phyloP scores from a whole-genome alignment of 1,284 basidiomycete genomes.

The Anthracocystis walkeri region DNA sequence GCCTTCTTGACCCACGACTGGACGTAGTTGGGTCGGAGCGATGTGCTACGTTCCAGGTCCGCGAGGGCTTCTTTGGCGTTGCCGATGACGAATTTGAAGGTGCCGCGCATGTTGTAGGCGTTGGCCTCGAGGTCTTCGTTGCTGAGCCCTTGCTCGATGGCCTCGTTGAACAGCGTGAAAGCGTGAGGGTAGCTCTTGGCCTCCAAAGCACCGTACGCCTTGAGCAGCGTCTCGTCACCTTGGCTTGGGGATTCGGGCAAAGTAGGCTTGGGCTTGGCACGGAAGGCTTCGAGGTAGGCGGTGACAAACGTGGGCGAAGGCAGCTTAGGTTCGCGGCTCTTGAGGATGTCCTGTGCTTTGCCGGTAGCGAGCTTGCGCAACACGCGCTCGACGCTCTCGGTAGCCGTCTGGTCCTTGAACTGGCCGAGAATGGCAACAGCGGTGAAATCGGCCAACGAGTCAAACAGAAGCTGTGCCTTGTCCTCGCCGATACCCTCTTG shows the following conservation, averaged over 20 bases:
- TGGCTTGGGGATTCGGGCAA: slow-evolving; percentile 81
- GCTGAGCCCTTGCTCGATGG: slow-evolving; percentile 87
- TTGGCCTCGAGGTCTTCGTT: slow-evolving; percentile 80
- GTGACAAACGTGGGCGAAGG: slow-evolving; percentile 93
- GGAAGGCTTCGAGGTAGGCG: slow-evolving; percentile 97
- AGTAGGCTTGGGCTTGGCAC: slow-evolving; percentile 78
- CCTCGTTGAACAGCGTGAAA: slow-evolving; percentile 83
- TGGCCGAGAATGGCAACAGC: slow-evolving; percentile 93
- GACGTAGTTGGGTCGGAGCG: slow-evolving; percentile 80
- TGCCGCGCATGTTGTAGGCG: slow-evolving; percentile 92
- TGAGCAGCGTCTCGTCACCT: slow-evolving; percentile 85
- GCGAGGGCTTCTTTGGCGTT: slow-evolving; percentile 86
- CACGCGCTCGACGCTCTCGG: slow-evolving; percentile 88
- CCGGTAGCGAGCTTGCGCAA: slow-evolving; percentile 83
- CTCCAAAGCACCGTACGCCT: slow-evolving; percentile 84
- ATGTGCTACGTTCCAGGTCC: slow-evolving; percentile 84
- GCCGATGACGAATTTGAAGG: slow-evolving; percentile 83
- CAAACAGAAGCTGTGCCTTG: slow-evolving; percentile 54
- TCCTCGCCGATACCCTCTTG: slow-evolving; percentile 60
- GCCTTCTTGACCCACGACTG: slow-evolving; percentile 98
- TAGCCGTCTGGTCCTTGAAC: slow-evolving; percentile 85
- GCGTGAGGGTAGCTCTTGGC: slow-evolving; percentile 90
- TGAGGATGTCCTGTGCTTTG: slow-evolving; percentile 80
- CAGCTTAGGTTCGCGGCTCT: slow-evolving; percentile 83
- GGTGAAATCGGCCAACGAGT: slow-evolving; percentile 80